phyloP scores from a whole-genome alignment of 2,329 filamentous ascomycete species.

The Amylocarpus encephaloides region DNA sequence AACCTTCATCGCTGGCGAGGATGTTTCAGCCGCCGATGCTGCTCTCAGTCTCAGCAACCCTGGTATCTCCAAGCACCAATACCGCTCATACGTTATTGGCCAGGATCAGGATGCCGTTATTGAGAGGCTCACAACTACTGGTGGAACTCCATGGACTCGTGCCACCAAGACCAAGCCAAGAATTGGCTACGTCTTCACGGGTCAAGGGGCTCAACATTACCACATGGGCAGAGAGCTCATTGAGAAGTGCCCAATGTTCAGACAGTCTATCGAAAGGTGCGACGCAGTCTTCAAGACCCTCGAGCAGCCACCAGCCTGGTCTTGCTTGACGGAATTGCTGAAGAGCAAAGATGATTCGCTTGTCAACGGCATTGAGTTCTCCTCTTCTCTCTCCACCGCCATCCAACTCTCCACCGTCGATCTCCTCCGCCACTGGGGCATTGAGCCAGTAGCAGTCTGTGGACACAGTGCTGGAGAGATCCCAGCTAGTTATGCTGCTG shows the following conservation, averaged over 20 bases:
- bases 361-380: constrained; percentile 19
- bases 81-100: constrained; percentile 1
- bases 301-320: constrained; percentile 10
- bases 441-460: constrained; percentile 34
- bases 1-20: background rate
- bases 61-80: constrained; percentile 10
- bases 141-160: constrained; percentile 1
- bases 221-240: constrained; percentile 18
- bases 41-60: background rate
- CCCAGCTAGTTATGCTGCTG: constrained; percentile 37
- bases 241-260: constrained; percentile 6
- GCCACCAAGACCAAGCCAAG: constrained; percentile 4
- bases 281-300: constrained; percentile 10
- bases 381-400: constrained; percentile 38
- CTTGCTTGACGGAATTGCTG: background rate
- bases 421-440: constrained; percentile 37
- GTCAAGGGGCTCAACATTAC: constrained; percentile 24
- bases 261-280: constrained; percentile 3
- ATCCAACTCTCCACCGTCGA: constrained; percentile 40
- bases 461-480: constrained; percentile 44
- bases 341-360: constrained; percentile 3
- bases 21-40: background rate
- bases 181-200: constrained; percentile 25
- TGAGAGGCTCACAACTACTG: background rate
- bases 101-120: background rate